Base-by-base conservation (phyloP, 1,139 yeast species). In the Yamadazyma mexicana region DNA sequence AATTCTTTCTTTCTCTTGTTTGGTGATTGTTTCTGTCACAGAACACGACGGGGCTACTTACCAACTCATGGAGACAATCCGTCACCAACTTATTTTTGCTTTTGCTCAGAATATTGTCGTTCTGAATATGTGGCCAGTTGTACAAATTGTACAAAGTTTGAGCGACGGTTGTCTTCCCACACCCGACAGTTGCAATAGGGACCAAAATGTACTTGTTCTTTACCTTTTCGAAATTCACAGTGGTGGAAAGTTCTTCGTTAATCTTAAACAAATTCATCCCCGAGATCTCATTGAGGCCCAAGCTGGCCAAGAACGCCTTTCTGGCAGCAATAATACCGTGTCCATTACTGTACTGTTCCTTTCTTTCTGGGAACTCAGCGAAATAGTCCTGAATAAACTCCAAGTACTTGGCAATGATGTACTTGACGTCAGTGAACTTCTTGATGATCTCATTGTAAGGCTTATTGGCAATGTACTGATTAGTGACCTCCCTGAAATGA, bases 161-260 rank as follows among this genome's bases (percentile, higher is more conserved):
- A 3, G 88, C 79, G 0, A 87, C 77, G 0, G 97, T 88, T 0
- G 98, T 89, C 57, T 94, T 94, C 7, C 99, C 99, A 59, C 97
- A 88, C 0, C 98, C 98, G 37, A 92, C 77, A 0, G 96, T 88
- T 0, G 98, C 89, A 11, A 91, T 79, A 0, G 98, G 94, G 1
- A 89, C 75, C 1, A 94, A 54, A 0, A 87, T 74, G 54, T 79
- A 87, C 52, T 80, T 81, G 16, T 42, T 33, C 9, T 46, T 39
- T 7, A 42, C 44, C 14, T 40, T 27, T 6, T 40, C 42, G 2
- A 46, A 24, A 1, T 43, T 34, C 15, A 39, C 39, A 7, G 44
- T 43, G n/a, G 46, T 42, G 15, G 55, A 42, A 17, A 59, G 45
- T 18, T 48, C 49, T 5, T 53, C 55, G 39, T 61, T 59, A 12